A percentile compares a stretch with the other conserved stretches of the same genome.
phyloP scores from a whole-genome alignment of 2,329 filamentous ascomycete species.

The Nigrograna mackinnonii region DNA sequence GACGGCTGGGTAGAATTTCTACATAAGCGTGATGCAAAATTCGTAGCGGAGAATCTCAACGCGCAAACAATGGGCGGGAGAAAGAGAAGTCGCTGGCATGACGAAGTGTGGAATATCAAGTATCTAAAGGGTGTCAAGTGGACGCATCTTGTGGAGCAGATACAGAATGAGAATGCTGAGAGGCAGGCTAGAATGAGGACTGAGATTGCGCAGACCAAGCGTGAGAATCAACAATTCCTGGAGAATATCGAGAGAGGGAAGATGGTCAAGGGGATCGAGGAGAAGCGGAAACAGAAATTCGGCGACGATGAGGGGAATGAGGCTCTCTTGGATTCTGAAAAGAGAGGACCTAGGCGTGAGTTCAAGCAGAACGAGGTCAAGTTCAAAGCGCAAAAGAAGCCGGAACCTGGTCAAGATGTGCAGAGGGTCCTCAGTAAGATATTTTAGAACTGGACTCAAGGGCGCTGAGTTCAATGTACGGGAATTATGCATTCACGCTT shows the following conservation, averaged over 20 bases:
- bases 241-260: constrained; percentile 79
- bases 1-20: constrained; percentile 89
- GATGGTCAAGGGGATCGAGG: constrained; percentile 67
- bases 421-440: constrained; percentile 41
- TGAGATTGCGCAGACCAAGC: constrained; percentile 74
- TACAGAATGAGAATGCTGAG: constrained; percentile 80
- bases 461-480: too few relatives aligned
- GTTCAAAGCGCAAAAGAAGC: constrained; percentile 35
- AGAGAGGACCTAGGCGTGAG: constrained; percentile 45
- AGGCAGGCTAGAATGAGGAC: constrained; percentile 74
- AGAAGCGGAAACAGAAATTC: constrained; percentile 54
- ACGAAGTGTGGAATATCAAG: constrained; percentile 83
- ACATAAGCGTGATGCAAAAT: constrained; percentile 75
- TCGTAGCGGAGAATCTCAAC: constrained; percentile 76
- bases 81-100: constrained; percentile 80
- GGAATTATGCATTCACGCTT: too few relatives aligned
- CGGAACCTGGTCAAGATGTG: constrained; percentile 32
- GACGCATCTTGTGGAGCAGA: constrained; percentile 72
- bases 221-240: constrained; percentile 82
- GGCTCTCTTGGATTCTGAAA: constrained; percentile 16
- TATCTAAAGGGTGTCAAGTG: constrained; percentile 87
- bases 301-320: constrained; percentile 21
- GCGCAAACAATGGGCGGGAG: constrained; percentile 79
- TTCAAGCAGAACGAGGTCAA: constrained; percentile 70
- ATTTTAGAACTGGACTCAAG: too few relatives aligned